These are phyloP conservation scores for Microbotryum saponariae DNA, from an alignment of 1,284 basidiomycete genomes.

Conservation along the genomic window DNA sequence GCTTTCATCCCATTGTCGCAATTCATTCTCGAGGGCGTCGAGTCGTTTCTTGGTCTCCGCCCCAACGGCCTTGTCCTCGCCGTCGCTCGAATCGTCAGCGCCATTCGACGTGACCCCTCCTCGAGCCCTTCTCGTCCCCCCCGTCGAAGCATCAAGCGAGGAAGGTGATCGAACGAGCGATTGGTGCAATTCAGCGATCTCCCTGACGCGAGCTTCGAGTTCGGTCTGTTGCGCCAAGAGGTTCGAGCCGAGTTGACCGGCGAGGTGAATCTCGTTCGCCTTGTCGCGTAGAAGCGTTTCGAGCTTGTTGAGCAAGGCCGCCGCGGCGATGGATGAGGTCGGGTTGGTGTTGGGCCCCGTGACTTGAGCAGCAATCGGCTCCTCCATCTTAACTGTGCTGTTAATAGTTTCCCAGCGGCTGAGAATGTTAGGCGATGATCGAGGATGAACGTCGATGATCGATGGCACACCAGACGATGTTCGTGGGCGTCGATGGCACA, in stretches of 20 bases:
- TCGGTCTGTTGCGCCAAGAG: slow-evolving; percentile 84
- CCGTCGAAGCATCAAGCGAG: background rate
- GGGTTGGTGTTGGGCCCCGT: background rate
- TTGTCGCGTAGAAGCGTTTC: slow-evolving; percentile 76
- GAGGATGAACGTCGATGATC: too few relatives aligned
- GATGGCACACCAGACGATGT: too few relatives aligned
- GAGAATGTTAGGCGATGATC: background rate
- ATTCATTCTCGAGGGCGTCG: slow-evolving; percentile 65
- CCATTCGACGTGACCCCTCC: slow-evolving; percentile 44
- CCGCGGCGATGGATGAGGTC: background rate
- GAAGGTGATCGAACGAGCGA: slow-evolving; percentile 13
- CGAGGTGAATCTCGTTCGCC: slow-evolving; percentile 79
- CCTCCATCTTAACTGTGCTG: background rate
- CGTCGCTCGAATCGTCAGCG: slow-evolving; percentile 49
- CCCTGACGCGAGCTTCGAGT: slow-evolving; percentile 73
- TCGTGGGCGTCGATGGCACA: too few relatives aligned
- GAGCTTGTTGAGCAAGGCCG: slow-evolving; percentile 47
- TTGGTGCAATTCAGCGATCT: slow-evolving; percentile 50
- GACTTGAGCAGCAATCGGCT: background rate
- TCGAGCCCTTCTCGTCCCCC: slow-evolving; percentile 41
- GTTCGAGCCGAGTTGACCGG: slow-evolving; percentile 80
- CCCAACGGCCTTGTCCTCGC: slow-evolving; percentile 40
- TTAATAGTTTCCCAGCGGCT: too few relatives aligned
- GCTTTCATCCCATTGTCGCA: slow-evolving; percentile 71
- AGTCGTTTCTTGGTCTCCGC: slow-evolving; percentile 61